Conservation (phyloP, 768 basidiomycete species). For the Wakefieldia striispora region DNA sequence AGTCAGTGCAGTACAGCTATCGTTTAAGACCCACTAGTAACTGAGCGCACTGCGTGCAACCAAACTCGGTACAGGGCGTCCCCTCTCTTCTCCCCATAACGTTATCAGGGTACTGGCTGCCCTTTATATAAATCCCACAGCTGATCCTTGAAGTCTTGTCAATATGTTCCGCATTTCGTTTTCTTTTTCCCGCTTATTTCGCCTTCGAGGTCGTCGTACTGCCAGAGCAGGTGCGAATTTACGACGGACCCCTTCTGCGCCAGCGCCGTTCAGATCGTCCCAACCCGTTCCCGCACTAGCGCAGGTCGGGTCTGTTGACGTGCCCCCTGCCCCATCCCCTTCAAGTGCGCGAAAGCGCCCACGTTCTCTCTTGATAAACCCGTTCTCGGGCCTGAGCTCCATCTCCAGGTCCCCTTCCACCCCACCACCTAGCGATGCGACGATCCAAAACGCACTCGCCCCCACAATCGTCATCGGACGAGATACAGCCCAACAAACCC, state of each 20-base stretch:
- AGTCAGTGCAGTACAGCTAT: constrained; percentile 7
- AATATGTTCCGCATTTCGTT: constrained; percentile 20
- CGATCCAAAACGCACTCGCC: background rate
- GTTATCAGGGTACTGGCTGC: constrained; percentile 15
- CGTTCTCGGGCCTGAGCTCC: background rate
- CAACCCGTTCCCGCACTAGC: background rate
- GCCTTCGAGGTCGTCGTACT: constrained; percentile 11
- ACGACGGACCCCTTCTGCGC: background rate
- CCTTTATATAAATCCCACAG: background rate
- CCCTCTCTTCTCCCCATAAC: background rate
- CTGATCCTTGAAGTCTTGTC: no score
- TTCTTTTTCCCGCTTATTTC: constrained; percentile 17
- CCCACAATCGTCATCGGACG: constrained; percentile 16
- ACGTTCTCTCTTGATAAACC: background rate
- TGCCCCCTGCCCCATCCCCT: background rate
- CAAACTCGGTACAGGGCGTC: no score
- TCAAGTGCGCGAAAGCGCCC: background rate
- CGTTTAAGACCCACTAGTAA: background rate
- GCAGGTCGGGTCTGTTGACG: background rate
- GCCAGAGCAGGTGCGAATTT: background rate
- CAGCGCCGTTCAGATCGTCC: background rate
- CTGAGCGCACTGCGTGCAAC: no score
- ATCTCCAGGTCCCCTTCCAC: background rate
- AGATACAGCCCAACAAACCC: background rate
- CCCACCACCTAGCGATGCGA: background rate